These are phyloP conservation scores for Diaporthe sp. DNA, from an alignment of 2,329 filamentous ascomycete genomes.

Conservation along the genomic window DNA sequence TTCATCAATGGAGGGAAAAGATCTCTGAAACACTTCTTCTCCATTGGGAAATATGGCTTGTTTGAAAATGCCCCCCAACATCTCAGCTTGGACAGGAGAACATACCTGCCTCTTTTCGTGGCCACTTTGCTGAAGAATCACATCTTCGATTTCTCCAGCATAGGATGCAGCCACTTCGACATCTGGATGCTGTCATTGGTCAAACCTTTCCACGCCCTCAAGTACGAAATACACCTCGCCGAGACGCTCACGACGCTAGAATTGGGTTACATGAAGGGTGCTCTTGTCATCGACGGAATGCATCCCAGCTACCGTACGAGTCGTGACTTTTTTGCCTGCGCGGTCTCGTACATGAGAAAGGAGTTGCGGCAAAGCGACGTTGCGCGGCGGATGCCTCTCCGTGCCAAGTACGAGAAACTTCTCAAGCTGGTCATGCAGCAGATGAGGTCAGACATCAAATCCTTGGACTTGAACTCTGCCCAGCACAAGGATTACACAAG, in stretches of 20 bases:
- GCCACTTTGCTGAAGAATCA: constrained; percentile 58
- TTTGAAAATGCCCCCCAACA: constrained; percentile 56
- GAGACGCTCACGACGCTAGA: constrained; percentile 54
- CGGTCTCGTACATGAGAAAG: constrained; percentile 61
- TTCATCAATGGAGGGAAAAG: constrained; percentile 55
- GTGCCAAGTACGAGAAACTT: constrained; percentile 53
- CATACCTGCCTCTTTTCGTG: constrained; percentile 62
- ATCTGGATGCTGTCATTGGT: constrained; percentile 65
- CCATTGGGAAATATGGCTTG: constrained; percentile 58
- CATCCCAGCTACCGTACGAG: constrained; percentile 61
- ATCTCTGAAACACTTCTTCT: constrained; percentile 58
- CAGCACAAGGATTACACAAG: constrained; percentile 60
- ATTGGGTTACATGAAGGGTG: constrained; percentile 55
- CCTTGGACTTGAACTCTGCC: constrained; percentile 45
- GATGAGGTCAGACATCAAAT: constrained; percentile 61
- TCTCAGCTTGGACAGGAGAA: constrained; percentile 53
- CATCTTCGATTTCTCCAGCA: constrained; percentile 58
- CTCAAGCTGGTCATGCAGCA: constrained; percentile 63
- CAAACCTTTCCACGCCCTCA: constrained; percentile 58
- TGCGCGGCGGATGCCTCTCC: constrained; percentile 48
- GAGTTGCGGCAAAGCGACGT: constrained; percentile 53
- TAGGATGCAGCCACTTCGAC: constrained; percentile 57
- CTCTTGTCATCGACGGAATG: constrained; percentile 48
- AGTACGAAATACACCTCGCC: constrained; percentile 62
- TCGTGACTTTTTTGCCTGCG: constrained; percentile 59